phyloP scores from a whole-genome alignment of 805 yeast genomes.

The Kuraishia hungarica region DNA sequence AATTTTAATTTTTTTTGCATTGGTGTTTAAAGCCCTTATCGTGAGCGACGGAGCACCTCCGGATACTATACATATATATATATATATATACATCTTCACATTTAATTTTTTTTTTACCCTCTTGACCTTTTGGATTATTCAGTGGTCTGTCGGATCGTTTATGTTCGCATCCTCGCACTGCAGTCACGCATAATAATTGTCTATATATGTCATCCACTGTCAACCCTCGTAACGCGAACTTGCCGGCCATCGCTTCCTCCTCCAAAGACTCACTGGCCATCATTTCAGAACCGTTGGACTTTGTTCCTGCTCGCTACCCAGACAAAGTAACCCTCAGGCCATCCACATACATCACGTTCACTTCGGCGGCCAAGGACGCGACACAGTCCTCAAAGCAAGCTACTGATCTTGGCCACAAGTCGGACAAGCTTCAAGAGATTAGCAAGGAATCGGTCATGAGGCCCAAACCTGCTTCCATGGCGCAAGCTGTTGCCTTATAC shows the following conservation, averaged over 20 bases:
- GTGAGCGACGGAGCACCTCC: background rate
- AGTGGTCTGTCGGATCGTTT: background rate
- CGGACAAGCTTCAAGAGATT: background rate
- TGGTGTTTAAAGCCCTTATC: background rate
- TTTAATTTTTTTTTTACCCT: too few relatives aligned
- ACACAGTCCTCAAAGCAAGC: background rate
- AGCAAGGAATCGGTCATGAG: conserved; percentile 1
- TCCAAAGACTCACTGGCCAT: background rate
- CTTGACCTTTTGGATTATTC: background rate
- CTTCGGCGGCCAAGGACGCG: conserved; percentile 5
- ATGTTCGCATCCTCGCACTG: background rate
- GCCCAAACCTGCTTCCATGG: conserved; percentile 35
- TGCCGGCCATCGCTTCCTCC: background rate
- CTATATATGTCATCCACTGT: background rate
- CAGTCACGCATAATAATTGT: background rate
- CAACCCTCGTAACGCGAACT: background rate
- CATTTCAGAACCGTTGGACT: conserved; percentile 50
- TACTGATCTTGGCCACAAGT: background rate
- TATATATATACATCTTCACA: too few relatives aligned
- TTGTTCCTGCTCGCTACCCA: conserved; percentile 51
- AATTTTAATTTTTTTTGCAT: background rate
- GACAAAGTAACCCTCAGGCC: conserved; percentile 39
- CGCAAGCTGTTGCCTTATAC: conserved; percentile 51
- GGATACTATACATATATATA: background rate
- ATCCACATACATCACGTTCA: conserved; percentile 32